Conservation (phyloP, 345 rosid genomes). For the Excoecaria cochinchinensis region DNA sequence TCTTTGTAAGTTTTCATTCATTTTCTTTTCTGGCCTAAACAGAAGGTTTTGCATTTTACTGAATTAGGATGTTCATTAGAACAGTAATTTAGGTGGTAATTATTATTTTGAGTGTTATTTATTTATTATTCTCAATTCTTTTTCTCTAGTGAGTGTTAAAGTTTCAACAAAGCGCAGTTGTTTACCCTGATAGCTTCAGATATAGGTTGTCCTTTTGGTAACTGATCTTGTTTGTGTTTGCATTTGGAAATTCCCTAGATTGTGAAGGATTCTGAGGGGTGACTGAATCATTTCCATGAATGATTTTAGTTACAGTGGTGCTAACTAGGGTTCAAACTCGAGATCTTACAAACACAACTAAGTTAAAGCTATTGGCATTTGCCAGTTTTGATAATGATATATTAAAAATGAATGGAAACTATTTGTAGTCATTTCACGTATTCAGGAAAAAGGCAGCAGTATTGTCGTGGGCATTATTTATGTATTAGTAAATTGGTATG, state of each 20-base stretch:
- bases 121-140: background rate
- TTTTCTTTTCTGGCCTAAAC: background rate
- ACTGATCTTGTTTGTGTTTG: background rate
- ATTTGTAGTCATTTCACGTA: too few relatives aligned
- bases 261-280: background rate
- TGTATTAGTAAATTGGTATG: too few relatives aligned
- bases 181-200: background rate
- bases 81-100: background rate
- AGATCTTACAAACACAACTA: too few relatives aligned
- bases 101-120: background rate
- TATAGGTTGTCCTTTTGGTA: too few relatives aligned
- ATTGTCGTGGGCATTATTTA: too few relatives aligned
- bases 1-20: conserved; percentile 2
- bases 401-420: too few relatives aligned
- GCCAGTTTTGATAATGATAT: too few relatives aligned
- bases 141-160: background rate
- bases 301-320: too few relatives aligned
- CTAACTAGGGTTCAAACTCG: too few relatives aligned
- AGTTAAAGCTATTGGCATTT: too few relatives aligned
- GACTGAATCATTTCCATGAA: background rate
- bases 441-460: too few relatives aligned
- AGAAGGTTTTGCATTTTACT: background rate
- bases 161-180: background rate
- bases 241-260: background rate
- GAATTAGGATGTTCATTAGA: conserved; percentile 8